A percentile compares a stretch with the other conserved stretches of the same genome.
phyloP scores from a whole-genome alignment of 1,284 basidiomycete species.

The Mycena sp. region DNA sequence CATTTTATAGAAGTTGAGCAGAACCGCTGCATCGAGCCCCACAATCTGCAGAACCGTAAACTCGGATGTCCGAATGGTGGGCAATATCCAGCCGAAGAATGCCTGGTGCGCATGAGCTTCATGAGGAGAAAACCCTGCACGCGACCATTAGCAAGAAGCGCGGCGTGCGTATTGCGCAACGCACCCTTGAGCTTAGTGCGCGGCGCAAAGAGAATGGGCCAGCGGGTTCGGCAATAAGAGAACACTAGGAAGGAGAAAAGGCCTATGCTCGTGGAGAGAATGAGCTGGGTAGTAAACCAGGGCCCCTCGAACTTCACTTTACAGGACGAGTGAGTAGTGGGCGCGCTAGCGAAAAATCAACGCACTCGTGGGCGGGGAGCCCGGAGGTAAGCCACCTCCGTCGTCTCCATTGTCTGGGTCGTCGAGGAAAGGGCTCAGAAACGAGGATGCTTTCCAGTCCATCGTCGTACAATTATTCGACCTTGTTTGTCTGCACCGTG shows the following conservation, averaged over 20 bases:
- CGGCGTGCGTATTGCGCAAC: slow-evolving; percentile 29
- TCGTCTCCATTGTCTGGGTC: slow-evolving; percentile 19
- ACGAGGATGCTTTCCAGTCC: slow-evolving; percentile 23
- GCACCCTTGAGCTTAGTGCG: slow-evolving; percentile 93
- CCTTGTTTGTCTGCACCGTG: neutral
- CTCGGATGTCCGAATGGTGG: slow-evolving; percentile 90
- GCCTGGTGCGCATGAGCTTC: slow-evolving; percentile 85
- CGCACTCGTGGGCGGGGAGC: slow-evolving; percentile 66
- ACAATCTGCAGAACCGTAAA: slow-evolving; percentile 97
- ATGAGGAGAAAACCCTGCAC: slow-evolving; percentile 86
- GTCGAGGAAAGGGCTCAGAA: slow-evolving; percentile 20
- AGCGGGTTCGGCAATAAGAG: slow-evolving; percentile 86
- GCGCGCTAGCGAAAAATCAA: slow-evolving; percentile 8
- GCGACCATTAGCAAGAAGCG: slow-evolving; percentile 20
- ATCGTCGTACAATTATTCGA: slow-evolving; percentile 16
- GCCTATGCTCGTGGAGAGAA: slow-evolving; percentile 84
- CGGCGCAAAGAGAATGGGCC: slow-evolving; percentile 92
- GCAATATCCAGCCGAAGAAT: slow-evolving; percentile 96
- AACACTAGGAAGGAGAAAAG: slow-evolving; percentile 73
- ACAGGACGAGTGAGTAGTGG: neutral
- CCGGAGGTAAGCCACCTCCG: slow-evolving; percentile 54
- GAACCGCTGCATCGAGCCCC: slow-evolving; percentile 94
- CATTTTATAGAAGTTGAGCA: slow-evolving; percentile 96
- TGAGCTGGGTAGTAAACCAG: slow-evolving; percentile 93
- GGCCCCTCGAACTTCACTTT: slow-evolving; percentile 84